phyloP scores from a whole-genome alignment of 805 yeast species.

The Candida endomychidarum region DNA sequence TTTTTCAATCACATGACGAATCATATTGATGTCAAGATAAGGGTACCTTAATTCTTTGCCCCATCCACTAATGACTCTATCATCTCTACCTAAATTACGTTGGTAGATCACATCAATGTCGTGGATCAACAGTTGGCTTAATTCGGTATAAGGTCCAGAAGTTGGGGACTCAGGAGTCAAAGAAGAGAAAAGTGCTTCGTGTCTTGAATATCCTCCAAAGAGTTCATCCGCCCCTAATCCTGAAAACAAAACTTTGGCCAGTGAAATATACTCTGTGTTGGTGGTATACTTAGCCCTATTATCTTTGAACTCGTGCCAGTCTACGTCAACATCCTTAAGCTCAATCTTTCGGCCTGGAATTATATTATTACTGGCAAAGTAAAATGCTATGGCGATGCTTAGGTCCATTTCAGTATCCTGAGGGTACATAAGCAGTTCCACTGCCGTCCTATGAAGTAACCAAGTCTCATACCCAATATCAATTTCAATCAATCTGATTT shows the following conservation, averaged over 20 bases:
- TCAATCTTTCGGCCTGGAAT: slow-evolving; percentile 11
- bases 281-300: slow-evolving; percentile 11
- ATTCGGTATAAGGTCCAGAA: slow-evolving; percentile 29
- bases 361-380: slow-evolving; percentile 74
- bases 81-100: slow-evolving; percentile 88
- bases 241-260: slow-evolving; percentile 72
- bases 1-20: slow-evolving; percentile 44
- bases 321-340: slow-evolving; percentile 14
- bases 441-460: slow-evolving; percentile 47
- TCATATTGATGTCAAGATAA: slow-evolving; percentile 64
- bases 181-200: slow-evolving; percentile 51
- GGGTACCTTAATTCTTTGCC: slow-evolving; percentile 92
- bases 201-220: slow-evolving; percentile 93
- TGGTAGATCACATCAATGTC: slow-evolving; percentile 76
- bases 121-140: slow-evolving; percentile 58
- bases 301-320: slow-evolving; percentile 21
- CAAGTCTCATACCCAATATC: slow-evolving; percentile 74
- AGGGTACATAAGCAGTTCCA: slow-evolving; percentile 74
- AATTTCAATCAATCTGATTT: slow-evolving; percentile 60
- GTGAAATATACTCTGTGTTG: slow-evolving; percentile 40
- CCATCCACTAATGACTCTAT: slow-evolving; percentile 80
- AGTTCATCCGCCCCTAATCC: slow-evolving; percentile 98
- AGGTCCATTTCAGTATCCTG: slow-evolving; percentile 91
- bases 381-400: slow-evolving; percentile 93
- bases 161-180: slow-evolving; percentile 18